A percentile compares a stretch with the other conserved stretches of the same genome.
Evolutionary conservation across 208 protist genomes (phyloP).

Genomic region (Strigomonas culicis): DNA sequence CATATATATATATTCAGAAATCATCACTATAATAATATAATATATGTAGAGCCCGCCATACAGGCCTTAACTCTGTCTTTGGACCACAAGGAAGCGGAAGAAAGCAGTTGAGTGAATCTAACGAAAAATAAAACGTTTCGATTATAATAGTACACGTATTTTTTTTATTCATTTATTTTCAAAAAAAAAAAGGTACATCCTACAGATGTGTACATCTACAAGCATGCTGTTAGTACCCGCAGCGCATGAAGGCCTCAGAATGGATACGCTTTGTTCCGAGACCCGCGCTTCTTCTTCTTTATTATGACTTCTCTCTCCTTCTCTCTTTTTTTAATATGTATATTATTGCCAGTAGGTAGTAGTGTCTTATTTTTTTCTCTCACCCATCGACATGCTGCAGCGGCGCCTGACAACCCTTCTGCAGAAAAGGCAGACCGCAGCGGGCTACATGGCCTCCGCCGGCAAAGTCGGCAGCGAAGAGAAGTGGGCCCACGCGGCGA

Average conservation of each 20-base stretch:
- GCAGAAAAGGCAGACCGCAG: conserved; percentile 73
- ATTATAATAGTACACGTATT: not conserved
- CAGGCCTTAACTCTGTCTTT: not conserved
- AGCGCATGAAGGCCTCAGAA: no score
- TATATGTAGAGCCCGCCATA: no score
- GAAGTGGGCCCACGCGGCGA: conserved; percentile 84
- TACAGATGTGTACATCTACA: no score
- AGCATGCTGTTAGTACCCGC: no score
- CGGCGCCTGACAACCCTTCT: not conserved
- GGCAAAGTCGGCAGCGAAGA: conserved; percentile 79
- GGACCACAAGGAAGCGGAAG: not conserved
- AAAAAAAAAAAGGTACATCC: not conserved
- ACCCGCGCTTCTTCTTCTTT: not conserved
- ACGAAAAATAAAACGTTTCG: not conserved
- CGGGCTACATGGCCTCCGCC: conserved; percentile 63
- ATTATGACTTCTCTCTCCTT: conserved; percentile 6
- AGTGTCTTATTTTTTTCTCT: no score
- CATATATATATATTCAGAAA: not conserved
- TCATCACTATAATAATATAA: not conserved
- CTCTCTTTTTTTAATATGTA: conserved; percentile 2
- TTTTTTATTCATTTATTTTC: conserved; percentile 8
- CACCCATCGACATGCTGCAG: not conserved
- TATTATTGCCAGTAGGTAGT: not conserved
- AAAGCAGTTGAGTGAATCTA: not conserved
- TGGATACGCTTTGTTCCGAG: not conserved